Percentiles rank a stretch among this genome's conserved stretches.
These are phyloP conservation scores for Trichophyton schoenleinii DNA, from an alignment of 2,329 filamentous ascomycete genomes.

Conservation along the genomic window DNA sequence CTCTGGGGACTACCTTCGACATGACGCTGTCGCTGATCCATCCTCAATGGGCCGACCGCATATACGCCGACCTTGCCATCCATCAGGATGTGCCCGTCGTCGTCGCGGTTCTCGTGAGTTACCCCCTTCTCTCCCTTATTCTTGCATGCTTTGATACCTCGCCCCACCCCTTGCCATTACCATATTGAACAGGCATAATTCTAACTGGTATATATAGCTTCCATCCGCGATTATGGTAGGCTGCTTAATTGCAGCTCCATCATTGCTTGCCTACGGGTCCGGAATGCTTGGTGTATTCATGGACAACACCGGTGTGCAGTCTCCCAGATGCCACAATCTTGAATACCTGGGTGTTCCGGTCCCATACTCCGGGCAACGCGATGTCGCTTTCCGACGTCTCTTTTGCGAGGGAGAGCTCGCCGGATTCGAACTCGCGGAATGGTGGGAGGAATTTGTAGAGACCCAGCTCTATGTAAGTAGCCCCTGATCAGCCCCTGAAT, in stretches of 20 bases:
- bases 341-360: not conserved
- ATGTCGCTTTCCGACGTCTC: slow-evolving; percentile 4
- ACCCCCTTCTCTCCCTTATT: not conserved
- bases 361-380: not conserved
- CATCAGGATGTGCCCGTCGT: not conserved
- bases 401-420: slow-evolving; percentile 8
- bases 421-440: slow-evolving; percentile 4
- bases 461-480: slow-evolving; percentile 7
- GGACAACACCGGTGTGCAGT: slow-evolving; percentile 2
- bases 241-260: not conserved
- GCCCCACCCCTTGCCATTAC: not conserved
- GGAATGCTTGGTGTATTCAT: slow-evolving; percentile 7
- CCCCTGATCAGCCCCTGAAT: not conserved
- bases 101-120: not conserved
- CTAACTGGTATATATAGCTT: not conserved
- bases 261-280: slow-evolving; percentile 6
- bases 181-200: not conserved
- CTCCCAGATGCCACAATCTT: not conserved
- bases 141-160: not conserved
- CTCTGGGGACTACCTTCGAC: not conserved
- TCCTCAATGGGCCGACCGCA: not conserved
- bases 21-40: not conserved
- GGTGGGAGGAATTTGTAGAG: not conserved
- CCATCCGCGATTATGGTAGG: not conserved
- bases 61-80: not conserved